Percentiles rank a stretch among this genome's conserved stretches.
Conservation (phyloP, 2,329 filamentous ascomycete genomes). For the Talaromyces amestolkiae region DNA sequence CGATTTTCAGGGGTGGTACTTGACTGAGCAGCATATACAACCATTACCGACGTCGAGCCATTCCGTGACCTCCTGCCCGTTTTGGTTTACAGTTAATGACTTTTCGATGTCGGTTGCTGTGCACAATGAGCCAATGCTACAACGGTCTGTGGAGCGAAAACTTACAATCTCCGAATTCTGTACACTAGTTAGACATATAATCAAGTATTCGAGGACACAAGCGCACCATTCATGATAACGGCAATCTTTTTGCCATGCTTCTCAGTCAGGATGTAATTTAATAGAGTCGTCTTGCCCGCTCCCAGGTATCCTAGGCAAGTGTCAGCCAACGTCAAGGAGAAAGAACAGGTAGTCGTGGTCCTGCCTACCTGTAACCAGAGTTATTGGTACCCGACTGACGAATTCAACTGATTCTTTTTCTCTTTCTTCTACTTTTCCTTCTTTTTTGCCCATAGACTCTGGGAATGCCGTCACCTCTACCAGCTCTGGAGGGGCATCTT, state of each 20-base stretch:
- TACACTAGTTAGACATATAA: constrained; percentile 20
- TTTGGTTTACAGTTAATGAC: constrained; percentile 84
- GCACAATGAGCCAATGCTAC: background rate
- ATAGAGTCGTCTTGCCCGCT: constrained; percentile 88
- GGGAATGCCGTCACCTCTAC: constrained; percentile 38
- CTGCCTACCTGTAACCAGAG: constrained; percentile 48
- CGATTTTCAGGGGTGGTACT: constrained; percentile 50
- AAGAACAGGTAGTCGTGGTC: background rate
- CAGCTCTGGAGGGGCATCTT: constrained; percentile 46
- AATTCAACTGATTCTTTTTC: constrained; percentile 27
- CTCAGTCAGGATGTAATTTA: constrained; percentile 94
- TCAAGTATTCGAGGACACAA: background rate
- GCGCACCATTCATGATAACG: constrained; percentile 85
- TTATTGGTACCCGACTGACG: constrained; percentile 48
- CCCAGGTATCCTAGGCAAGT: constrained; percentile 75
- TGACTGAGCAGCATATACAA: constrained; percentile 96
- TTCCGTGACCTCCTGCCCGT: constrained; percentile 78
- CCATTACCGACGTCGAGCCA: constrained; percentile 97
- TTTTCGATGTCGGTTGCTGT: constrained; percentile 91
- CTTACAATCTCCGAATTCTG: constrained; percentile 80
- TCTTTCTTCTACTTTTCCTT: constrained; percentile 12
- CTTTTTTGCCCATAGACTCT: constrained; percentile 17
- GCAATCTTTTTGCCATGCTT: constrained; percentile 97
- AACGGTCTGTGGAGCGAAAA: constrained; percentile 13
- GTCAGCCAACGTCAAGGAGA: constrained; percentile 12